Base-by-base conservation (phyloP, 495 filamentous ascomycete species). In the Aspergillus indologenus region DNA sequence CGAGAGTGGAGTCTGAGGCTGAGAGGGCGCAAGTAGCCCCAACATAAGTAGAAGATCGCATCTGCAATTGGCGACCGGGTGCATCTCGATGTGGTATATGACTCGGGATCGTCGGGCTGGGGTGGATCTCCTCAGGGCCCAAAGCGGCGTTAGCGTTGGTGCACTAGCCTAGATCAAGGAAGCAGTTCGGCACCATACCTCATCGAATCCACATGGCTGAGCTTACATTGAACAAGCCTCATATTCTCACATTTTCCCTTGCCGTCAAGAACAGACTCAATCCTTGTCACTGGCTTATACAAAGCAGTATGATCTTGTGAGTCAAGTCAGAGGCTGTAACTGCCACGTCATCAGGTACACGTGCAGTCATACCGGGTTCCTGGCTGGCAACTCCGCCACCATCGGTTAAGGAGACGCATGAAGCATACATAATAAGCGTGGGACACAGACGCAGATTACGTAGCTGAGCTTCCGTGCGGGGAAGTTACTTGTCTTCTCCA, bases 31-130 rank as follows among this genome's bases (percentile, higher is more conserved):
- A 45, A 45, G 3, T 18, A 45, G 43, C 43, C 43, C 43, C 43
- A 45, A 18, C 43, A 4, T 18, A 45, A 14, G 43, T 45, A 15
- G 4, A 45, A 4, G 43, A 15, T 45, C 19, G 15, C 12, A 45
- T 45, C 43, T n/a, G 18, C 45, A 20, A 3, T 20, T 18, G 8
- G 45, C 1, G n/a, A 20, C 45, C 18, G 45, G n/a, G 17, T 21
- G 20, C 5, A 20, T 21, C 45, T 21, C 45, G 15, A 47, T 47
- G 8, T 47, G 45, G 45, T 47, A 47, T 47, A n/a, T 47, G 45
- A 20, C 45, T 47, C 45, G 45, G 45, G 45, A 47, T 47, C 45
- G n/a, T 47, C 45, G 12, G 43, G 43, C 43, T 45, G 43, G 12
- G 43, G 43, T 45, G 43, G 43, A 47, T 47, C 45, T 47, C 20